phyloP scores from a whole-genome alignment of 2,329 filamentous ascomycete genomes.

The Pseudocercospora pini-densiflorae region DNA sequence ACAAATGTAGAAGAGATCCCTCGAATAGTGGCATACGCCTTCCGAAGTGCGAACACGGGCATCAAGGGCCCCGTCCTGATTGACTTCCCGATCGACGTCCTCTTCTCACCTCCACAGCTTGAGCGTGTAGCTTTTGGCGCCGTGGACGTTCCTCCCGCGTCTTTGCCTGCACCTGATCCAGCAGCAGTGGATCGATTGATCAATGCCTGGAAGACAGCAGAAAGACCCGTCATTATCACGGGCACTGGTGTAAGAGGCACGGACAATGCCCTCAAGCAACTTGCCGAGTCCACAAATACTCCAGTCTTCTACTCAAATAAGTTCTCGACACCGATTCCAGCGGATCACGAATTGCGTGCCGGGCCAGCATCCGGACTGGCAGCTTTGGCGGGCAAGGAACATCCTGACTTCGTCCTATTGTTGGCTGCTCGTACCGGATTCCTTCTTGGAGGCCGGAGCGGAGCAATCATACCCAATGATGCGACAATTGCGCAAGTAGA shows the following conservation, averaged over 20 bases:
- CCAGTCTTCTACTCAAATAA: constrained; percentile 50
- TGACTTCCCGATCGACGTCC: constrained; percentile 47
- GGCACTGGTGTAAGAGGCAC: constrained; percentile 45
- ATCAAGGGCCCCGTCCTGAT: constrained; percentile 47
- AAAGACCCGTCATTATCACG: constrained; percentile 48
- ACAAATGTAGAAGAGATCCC: constrained; percentile 52
- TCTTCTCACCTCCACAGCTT: constrained; percentile 48
- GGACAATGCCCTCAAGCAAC: constrained; percentile 35
- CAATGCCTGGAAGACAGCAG: constrained; percentile 40
- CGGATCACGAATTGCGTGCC: constrained; percentile 41
- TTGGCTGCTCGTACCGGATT: constrained; percentile 36
- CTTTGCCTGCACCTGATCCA: constrained; percentile 44
- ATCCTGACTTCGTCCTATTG: constrained; percentile 49
- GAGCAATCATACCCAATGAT: constrained; percentile 41
- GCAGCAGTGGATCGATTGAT: constrained; percentile 42
- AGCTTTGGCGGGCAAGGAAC: constrained; percentile 37
- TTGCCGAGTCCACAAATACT: constrained; percentile 43
- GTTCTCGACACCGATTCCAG: constrained; percentile 37
- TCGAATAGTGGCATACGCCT: constrained; percentile 49
- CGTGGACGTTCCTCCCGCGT: constrained; percentile 42
- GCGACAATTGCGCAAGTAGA: constrained; percentile 51
- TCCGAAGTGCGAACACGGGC: constrained; percentile 40
- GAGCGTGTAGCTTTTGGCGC: constrained; percentile 48
- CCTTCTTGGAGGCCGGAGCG: constrained; percentile 24
- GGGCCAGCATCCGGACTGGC: constrained; percentile 44